Percentiles rank a stretch among this genome's conserved stretches.
These are phyloP conservation scores for Zygoascus ofunaensis DNA, from an alignment of 805 yeast species.

Conservation along the genomic window DNA sequence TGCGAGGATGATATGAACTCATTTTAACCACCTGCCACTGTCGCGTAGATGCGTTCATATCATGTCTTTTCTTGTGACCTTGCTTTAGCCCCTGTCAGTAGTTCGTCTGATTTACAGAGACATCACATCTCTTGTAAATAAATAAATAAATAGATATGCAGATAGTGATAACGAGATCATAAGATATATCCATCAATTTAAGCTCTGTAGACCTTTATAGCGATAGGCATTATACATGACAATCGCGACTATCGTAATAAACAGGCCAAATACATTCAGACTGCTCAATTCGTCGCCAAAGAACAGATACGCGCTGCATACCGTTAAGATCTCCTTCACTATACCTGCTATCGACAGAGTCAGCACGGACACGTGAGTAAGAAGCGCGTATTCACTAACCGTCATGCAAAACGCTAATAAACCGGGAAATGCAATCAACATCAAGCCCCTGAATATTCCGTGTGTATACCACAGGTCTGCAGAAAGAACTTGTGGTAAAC, in stretches of 20 bases:
- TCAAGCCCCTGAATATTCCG: conserved; percentile 47
- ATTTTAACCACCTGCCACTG: too few relatives aligned
- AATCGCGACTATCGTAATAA: conserved; percentile 68
- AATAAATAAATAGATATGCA: too few relatives aligned
- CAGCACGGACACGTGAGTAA: conserved; percentile 72
- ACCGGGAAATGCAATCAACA: conserved; percentile 71
- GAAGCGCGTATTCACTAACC: conserved; percentile 64
- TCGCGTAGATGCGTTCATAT: too few relatives aligned
- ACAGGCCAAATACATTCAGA: conserved; percentile 64
- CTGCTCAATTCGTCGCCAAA: conserved; percentile 65
- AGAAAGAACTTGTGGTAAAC: conserved; percentile 41
- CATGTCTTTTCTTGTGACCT: too few relatives aligned
- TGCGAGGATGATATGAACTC: too few relatives aligned
- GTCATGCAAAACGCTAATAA: conserved; percentile 84
- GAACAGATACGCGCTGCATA: conserved; percentile 49
- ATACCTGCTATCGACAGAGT: conserved; percentile 89
- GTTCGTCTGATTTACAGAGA: too few relatives aligned
- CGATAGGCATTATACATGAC: conserved; percentile 44
- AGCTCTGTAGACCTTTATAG: too few relatives aligned
- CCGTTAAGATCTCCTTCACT: conserved; percentile 83
- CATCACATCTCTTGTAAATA: too few relatives aligned
- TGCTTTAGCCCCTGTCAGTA: too few relatives aligned
- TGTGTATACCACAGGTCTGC: conserved; percentile 58
- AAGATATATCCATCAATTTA: too few relatives aligned
- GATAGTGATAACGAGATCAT: too few relatives aligned